These are phyloP conservation scores for Skeletonema marinoi DNA, from an alignment of 108 stramenopile species.

Conservation along the genomic window DNA sequence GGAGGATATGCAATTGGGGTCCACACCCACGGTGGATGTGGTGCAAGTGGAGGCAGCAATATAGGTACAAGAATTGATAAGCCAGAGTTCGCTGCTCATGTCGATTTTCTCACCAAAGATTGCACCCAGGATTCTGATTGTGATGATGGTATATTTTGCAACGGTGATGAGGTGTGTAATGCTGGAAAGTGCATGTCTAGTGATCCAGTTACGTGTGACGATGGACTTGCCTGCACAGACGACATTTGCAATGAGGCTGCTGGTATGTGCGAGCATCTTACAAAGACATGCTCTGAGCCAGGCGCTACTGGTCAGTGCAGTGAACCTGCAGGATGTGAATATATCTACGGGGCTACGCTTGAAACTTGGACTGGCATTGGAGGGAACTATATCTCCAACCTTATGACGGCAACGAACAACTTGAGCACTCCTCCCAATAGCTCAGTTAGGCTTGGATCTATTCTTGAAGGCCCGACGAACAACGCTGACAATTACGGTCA, in stretches of 20 bases:
- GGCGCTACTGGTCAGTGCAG: no score
- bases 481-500: conserved; percentile 8
- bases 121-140: conserved; percentile 5
- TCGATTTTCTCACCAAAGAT: not conserved
- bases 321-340: no score
- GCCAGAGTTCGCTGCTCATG: not conserved
- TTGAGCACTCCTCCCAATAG: not conserved
- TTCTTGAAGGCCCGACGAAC: conserved; percentile 12
- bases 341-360: no score
- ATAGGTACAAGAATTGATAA: not conserved
- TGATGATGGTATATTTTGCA: conserved; percentile 1
- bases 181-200: not conserved
- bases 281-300: no score
- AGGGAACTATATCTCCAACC: not conserved
- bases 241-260: not conserved
- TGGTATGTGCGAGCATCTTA: no score
- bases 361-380: no score
- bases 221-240: not conserved
- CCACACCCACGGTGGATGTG: conserved; percentile 13
- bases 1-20: conserved; percentile 4
- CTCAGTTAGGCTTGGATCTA: not conserved
- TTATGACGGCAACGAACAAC: conserved; percentile 13
- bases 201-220: not conserved
- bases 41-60: not conserved
- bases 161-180: not conserved